Evolutionary conservation across 1,284 basidiomycete species (phyloP).

Genomic region (Sphagnurus paluster): DNA sequence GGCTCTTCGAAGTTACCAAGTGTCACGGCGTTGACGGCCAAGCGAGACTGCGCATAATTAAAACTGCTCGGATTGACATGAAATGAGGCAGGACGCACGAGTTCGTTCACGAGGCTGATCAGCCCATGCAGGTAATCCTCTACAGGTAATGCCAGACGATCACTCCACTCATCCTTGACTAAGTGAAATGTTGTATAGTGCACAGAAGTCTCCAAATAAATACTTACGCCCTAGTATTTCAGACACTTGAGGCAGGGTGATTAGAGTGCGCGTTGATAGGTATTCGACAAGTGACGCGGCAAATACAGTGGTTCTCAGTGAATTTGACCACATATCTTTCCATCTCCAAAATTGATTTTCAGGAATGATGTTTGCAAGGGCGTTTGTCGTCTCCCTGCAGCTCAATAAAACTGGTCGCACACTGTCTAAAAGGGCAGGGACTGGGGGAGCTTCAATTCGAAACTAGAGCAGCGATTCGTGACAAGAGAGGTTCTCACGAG

Average conservation of each 20-base stretch:
- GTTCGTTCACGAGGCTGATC: constrained; percentile 79
- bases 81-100: constrained; percentile 39
- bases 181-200: constrained; percentile 5
- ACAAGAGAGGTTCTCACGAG: constrained; percentile 44
- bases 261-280: constrained; percentile 57
- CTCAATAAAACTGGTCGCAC: constrained; percentile 54
- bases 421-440: constrained; percentile 57
- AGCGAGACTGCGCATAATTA: constrained; percentile 56
- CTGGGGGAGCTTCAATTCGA: constrained; percentile 36
- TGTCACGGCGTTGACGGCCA: constrained; percentile 82
- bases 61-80: neutral
- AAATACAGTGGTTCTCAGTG: constrained; percentile 65
- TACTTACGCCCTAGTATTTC: constrained; percentile 63
- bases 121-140: constrained; percentile 88
- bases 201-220: constrained; percentile 9
- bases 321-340: constrained; percentile 77
- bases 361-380: constrained; percentile 58
- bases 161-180: constrained; percentile 75
- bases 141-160: constrained; percentile 62
- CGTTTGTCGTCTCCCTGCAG: constrained; percentile 52
- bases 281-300: constrained; percentile 67
- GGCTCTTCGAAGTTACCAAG: constrained; percentile 81
- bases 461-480: neutral
- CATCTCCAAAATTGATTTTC: constrained; percentile 79
- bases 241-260: constrained; percentile 54